Conservation (phyloP, 1,284 basidiomycete genomes). For the Boletellus dicymbophilus region DNA sequence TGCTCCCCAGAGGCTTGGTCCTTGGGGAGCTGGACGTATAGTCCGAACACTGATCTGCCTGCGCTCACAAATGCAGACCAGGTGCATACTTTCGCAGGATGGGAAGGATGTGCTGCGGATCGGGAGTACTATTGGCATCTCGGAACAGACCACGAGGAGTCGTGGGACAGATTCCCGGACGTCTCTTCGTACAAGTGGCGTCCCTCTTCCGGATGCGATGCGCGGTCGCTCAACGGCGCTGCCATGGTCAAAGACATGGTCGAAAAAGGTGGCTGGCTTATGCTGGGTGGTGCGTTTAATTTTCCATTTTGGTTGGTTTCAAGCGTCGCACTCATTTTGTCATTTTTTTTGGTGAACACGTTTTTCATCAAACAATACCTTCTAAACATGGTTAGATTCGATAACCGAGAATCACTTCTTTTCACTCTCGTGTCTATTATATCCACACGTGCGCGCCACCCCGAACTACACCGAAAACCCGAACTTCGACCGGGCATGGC, state of each 20-base stretch:
- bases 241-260: constrained; percentile 55
- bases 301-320: background rate
- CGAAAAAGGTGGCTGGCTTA: constrained; percentile 68
- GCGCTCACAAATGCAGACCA: constrained; percentile 42
- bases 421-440: constrained; percentile 63
- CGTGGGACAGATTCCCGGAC: constrained; percentile 52
- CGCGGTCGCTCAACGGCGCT: constrained; percentile 41
- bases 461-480: constrained; percentile 56
- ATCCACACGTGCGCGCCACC: constrained; percentile 64
- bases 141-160: constrained; percentile 45
- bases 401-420: constrained; percentile 73
- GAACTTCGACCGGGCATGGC: constrained; percentile 62
- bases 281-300: constrained; percentile 53
- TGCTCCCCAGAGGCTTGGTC: constrained; percentile 48
- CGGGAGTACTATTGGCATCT: constrained; percentile 66
- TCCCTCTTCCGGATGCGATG: constrained; percentile 43
- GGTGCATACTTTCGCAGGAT: constrained; percentile 50
- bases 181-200: constrained; percentile 55
- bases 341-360: too few relatives aligned
- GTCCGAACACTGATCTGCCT: constrained; percentile 36
- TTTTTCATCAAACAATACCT: too few relatives aligned
- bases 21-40: constrained; percentile 43
- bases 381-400: constrained; percentile 44
- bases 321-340: background rate
- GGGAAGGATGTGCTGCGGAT: constrained; percentile 60